Conservation (phyloP, 208 protist genomes). For the Trypanosoma cruzi region DNA sequence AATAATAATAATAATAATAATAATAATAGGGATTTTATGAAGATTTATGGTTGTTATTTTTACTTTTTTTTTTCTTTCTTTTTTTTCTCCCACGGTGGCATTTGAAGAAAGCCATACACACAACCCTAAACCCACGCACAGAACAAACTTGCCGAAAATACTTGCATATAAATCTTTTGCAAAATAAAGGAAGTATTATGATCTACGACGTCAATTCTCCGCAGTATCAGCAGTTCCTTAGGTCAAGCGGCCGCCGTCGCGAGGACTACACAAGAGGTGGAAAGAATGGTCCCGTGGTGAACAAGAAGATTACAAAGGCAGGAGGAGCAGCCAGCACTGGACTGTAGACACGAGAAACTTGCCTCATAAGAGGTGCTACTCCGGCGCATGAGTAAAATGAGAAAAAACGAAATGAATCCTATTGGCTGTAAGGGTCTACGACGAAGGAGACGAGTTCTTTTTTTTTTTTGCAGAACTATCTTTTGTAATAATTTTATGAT, state of each 20-base stretch:
- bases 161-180: background rate
- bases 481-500: too few relatives aligned
- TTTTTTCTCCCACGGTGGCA: background rate
- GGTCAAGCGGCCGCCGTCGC: constrained; percentile 88
- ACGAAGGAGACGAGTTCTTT: too few relatives aligned
- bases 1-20: constrained; percentile 7
- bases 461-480: too few relatives aligned
- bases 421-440: background rate
- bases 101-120: background rate
- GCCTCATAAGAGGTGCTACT: background rate
- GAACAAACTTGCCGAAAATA: too few relatives aligned
- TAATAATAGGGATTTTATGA: background rate
- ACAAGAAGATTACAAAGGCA: constrained; percentile 84
- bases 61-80: background rate
- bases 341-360: constrained; percentile 45
- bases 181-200: constrained; percentile 45
- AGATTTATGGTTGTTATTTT: background rate
- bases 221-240: constrained; percentile 94
- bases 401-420: constrained; percentile 10
- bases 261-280: constrained; percentile 89
- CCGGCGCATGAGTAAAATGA: background rate
- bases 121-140: background rate
- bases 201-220: constrained; percentile 94
- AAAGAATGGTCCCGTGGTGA: constrained; percentile 41
- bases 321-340: constrained; percentile 88